Conservation (phyloP, 169 alveolate species). For the Plasmodium fragile region DNA sequence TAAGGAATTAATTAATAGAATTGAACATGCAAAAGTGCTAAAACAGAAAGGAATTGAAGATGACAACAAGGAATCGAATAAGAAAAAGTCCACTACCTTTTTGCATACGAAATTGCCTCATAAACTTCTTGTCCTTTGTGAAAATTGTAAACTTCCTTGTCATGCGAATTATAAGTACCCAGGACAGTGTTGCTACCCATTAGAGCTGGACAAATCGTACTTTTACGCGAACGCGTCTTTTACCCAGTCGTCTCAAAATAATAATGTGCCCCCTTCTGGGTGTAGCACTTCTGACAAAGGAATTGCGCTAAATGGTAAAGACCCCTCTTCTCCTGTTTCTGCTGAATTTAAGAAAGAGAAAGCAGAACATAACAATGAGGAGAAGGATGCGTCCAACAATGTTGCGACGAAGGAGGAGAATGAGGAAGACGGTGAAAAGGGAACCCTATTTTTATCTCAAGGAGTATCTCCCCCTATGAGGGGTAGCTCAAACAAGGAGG, state of each 20-base stretch:
- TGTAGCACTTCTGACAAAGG: not conserved
- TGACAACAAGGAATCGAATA: conserved; percentile 78
- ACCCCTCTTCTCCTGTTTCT: not conserved
- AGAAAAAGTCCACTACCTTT: conserved; percentile 81
- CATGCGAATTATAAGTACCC: conserved; percentile 83
- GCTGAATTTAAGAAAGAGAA: not conserved
- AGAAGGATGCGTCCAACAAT: not conserved
- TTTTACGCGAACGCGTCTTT: conserved; percentile 71
- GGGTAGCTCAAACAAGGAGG: conserved; percentile 1
- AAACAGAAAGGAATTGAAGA: conserved; percentile 78
- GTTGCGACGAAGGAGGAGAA: not conserved
- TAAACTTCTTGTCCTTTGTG: conserved; percentile 81
- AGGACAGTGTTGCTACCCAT: conserved; percentile 83
- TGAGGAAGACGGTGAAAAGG: not conserved
- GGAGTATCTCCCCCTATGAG: not conserved
- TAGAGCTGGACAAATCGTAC: conserved; percentile 80
- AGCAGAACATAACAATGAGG: not conserved
- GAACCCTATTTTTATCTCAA: not conserved
- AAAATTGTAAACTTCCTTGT: conserved; percentile 85
- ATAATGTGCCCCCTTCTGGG: conserved; percentile 25
- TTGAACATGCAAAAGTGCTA: conserved; percentile 68
- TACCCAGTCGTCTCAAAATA: conserved; percentile 34
- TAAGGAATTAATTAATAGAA: conserved; percentile 81
- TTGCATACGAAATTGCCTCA: conserved; percentile 80
- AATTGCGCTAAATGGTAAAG: conserved; percentile 14